phyloP scores from a whole-genome alignment of 2,329 filamentous ascomycete genomes.

The Gnomoniopsis sp. region DNA sequence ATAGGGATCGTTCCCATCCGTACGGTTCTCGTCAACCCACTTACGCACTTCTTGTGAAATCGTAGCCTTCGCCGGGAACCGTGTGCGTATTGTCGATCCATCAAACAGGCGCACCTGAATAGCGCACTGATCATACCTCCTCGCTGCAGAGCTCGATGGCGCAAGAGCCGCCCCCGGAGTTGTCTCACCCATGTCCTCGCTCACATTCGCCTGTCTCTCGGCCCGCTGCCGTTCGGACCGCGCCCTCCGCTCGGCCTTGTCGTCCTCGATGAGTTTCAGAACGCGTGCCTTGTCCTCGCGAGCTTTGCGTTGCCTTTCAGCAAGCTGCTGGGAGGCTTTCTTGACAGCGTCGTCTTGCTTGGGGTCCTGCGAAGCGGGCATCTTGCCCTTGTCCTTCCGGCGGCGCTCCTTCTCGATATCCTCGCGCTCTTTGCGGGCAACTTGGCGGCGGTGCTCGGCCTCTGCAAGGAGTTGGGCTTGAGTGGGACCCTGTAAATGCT shows the following conservation, averaged over 20 bases:
- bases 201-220: constrained; percentile 29
- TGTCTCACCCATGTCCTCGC: constrained; percentile 22
- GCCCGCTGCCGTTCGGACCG: constrained; percentile 49
- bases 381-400: constrained; percentile 38
- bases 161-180: constrained; percentile 25
- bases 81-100: constrained; percentile 71
- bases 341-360: constrained; percentile 40
- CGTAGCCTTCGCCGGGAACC: constrained; percentile 63
- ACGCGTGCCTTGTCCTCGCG: constrained; percentile 69
- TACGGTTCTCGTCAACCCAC: constrained; percentile 69
- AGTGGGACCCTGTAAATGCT: constrained; percentile 7
- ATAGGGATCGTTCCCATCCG: constrained; percentile 62
- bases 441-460: constrained; percentile 35
- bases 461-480: not conserved
- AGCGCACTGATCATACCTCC: constrained; percentile 42
- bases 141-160: constrained; percentile 27
- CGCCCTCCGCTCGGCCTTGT: constrained; percentile 65
- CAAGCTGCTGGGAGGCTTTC: constrained; percentile 52
- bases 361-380: constrained; percentile 20
- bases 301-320: constrained; percentile 62
- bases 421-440: constrained; percentile 47
- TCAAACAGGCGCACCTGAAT: constrained; percentile 82
- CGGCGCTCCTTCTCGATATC: constrained; percentile 27
- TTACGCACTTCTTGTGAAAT: constrained; percentile 64
- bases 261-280: constrained; percentile 71